These are phyloP conservation scores for Pisolithus sp. DNA, from an alignment of 768 basidiomycete genomes.

Conservation along the genomic window DNA sequence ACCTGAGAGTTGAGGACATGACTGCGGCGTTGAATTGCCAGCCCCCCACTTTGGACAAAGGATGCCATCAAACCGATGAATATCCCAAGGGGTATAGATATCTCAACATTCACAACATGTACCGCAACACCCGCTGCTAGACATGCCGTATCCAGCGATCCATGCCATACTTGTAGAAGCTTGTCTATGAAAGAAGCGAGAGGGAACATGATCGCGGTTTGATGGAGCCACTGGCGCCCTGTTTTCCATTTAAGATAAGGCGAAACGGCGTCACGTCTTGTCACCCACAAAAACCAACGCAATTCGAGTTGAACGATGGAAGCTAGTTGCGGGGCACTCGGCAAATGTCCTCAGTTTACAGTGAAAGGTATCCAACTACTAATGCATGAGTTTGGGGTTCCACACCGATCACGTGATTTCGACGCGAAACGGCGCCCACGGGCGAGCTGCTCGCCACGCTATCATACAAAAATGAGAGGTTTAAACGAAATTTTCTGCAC, in stretches of 20 bases:
- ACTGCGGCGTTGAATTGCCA: constrained; percentile 91
- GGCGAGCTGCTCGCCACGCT: too few species aligned
- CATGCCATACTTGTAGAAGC: not conserved
- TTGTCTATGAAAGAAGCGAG: not conserved
- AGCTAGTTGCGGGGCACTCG: too few species aligned
- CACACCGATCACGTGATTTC: not conserved
- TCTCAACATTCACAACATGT: constrained; percentile 14
- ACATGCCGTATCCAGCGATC: not conserved
- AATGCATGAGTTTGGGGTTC: too few species aligned
- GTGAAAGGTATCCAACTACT: too few species aligned
- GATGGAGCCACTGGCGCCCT: not conserved
- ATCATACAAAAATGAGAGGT: too few species aligned
- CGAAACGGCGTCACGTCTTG: too few species aligned
- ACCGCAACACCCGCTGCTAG: not conserved
- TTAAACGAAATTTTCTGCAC: too few species aligned
- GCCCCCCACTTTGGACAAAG: constrained; percentile 83
- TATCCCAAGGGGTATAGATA: constrained; percentile 39
- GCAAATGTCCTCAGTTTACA: too few species aligned
- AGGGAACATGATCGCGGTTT: not conserved
- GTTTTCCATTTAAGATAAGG: constrained; percentile 3
- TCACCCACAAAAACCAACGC: not conserved
- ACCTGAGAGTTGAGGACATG: constrained; percentile 77
- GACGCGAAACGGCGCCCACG: too few species aligned
- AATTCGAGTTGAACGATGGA: too few species aligned
- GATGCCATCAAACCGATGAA: constrained; percentile 71